Evolutionary conservation across 1,284 basidiomycete genomes (phyloP), one percentile per base, ranked within the genome.

Genomic region (Cutaneotrichosporon mucoides): DNA sequence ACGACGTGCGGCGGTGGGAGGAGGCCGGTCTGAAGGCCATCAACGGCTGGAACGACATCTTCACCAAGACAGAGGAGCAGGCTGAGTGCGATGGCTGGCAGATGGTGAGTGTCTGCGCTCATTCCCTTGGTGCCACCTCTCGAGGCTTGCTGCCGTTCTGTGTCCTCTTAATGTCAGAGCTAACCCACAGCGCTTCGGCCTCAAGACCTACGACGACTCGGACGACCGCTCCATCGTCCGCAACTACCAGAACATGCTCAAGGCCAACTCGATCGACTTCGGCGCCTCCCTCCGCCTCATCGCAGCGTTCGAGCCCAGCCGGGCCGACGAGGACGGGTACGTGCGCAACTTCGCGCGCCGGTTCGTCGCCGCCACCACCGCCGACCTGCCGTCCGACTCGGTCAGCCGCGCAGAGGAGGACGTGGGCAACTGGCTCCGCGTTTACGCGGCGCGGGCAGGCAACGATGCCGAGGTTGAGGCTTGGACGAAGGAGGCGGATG

Each of bases 261-360:
- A 85, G 59, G 73, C 76, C 7, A 84, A 92, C 67, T 80, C 80
- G 52, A 81, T 94, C 15, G 93, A 96, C 77, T 94, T 92, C 78
- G 86, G 92, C 73, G 81, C 83, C 5, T 88, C 90, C 2, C 89
- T 94, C 82, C 85, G 92, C 40, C 79, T 76, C 5, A 80, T 95
- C 1, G 81, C 82, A 4, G 78, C 77, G 45, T 92, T 94, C 82
- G 79, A 78, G n/a, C 83, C 85, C 2, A 76, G 81, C 12, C 52
- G 53, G 12, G 15, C 33, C 34, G 51, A 46, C 38, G 68, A 71
- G 13, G 60, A 60, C 9, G 62, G 67, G 0, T 73, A 76, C 13
- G 66, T 85, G 24, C 75, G 80, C 16, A 55, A 53, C 0, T 86
- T 87, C 67, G 75, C 89, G 16, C 71, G 76, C 8, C 68, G 72